Evolutionary conservation across 768 basidiomycete genomes (phyloP).

Genomic region (Lanmaoa rubissima): DNA sequence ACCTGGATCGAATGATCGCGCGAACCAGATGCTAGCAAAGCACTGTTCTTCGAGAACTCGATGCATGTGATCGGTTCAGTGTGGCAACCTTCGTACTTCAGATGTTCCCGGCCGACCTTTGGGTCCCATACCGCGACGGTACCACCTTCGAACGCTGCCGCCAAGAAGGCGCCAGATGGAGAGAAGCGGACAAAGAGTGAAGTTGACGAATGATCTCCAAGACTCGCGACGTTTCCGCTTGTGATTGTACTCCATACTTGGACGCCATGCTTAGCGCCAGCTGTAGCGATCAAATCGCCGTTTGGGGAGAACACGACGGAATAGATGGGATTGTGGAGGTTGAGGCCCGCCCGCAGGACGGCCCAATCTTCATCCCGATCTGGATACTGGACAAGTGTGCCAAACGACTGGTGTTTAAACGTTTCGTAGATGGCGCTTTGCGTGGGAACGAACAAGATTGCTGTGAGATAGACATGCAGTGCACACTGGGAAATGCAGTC

Average conservation of each 20-base stretch:
- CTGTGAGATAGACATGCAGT: slow-evolving; percentile 18
- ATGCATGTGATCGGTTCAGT: slow-evolving; percentile 14
- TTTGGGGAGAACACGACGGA: slow-evolving; percentile 17
- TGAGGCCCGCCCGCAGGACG: not conserved
- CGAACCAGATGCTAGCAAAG: slow-evolving; percentile 19
- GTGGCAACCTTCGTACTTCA: slow-evolving; percentile 16
- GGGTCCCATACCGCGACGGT: slow-evolving; percentile 21
- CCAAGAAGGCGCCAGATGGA: slow-evolving; percentile 18
- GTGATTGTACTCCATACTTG: slow-evolving; percentile 24
- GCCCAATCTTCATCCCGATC: not conserved
- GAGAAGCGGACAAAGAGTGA: slow-evolving; percentile 20
- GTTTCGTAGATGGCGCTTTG: slow-evolving; percentile 1
- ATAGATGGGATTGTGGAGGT: slow-evolving; percentile 6
- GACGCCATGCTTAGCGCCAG: slow-evolving; percentile 12
- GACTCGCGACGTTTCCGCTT: slow-evolving; percentile 18
- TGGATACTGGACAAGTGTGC: not conserved
- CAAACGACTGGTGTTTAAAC: slow-evolving; percentile 9
- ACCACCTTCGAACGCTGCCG: slow-evolving; percentile 17
- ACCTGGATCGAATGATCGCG: slow-evolving; percentile 16
- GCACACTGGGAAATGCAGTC: slow-evolving; percentile 22
- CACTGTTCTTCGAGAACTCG: slow-evolving; percentile 18
- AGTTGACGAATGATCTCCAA: slow-evolving; percentile 11
- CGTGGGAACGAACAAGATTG: not conserved
- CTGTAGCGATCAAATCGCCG: slow-evolving; percentile 16
- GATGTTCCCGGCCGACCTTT: slow-evolving; percentile 15